phyloP scores from a whole-genome alignment of 805 yeast genomes.

The Yarrowia deformans region DNA sequence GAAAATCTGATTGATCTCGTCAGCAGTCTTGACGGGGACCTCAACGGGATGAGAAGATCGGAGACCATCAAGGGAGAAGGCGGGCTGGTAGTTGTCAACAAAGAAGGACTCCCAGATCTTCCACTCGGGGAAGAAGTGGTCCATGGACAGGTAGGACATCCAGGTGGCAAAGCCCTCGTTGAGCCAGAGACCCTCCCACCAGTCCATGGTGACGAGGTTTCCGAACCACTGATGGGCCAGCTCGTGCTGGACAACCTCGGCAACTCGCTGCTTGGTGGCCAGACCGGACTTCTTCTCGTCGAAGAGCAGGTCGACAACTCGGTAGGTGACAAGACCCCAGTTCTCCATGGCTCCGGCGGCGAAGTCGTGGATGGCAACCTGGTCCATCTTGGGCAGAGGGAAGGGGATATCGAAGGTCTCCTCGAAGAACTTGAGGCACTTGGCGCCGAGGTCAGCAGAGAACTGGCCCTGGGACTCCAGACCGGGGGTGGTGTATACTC shows the following conservation, averaged over 20 bases:
- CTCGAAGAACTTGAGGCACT: conserved; percentile 70
- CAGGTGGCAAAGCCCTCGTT: conserved; percentile 92
- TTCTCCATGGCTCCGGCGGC: conserved; percentile 92
- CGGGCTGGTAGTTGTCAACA: conserved; percentile 75
- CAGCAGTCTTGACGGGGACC: conserved; percentile 79
- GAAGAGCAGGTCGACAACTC: conserved; percentile 65
- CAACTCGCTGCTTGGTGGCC: conserved; percentile 70
- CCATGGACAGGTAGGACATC: conserved; percentile 76
- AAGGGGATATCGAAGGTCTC: conserved; percentile 71
- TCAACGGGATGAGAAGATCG: conserved; percentile 79
- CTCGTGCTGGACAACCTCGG: conserved; percentile 85
- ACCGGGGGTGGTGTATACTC: conserved; percentile 74
- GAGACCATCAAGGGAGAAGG: conserved; percentile 75
- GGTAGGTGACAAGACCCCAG: conserved; percentile 82
- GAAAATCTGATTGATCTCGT: conserved; percentile 81
- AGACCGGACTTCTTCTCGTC: conserved; percentile 72
- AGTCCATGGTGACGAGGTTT: conserved; percentile 85
- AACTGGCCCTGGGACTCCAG: conserved; percentile 67
- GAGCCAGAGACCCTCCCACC: conserved; percentile 94
- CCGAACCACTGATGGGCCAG: conserved; percentile 94
- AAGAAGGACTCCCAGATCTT: conserved; percentile 80
- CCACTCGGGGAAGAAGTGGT: conserved; percentile 80
- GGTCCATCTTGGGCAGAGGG: conserved; percentile 82
- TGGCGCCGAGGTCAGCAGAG: conserved; percentile 69
- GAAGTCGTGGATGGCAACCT: conserved; percentile 79